phyloP scores from a whole-genome alignment of 345 rosid genomes.

The Clarkia xantiana region DNA sequence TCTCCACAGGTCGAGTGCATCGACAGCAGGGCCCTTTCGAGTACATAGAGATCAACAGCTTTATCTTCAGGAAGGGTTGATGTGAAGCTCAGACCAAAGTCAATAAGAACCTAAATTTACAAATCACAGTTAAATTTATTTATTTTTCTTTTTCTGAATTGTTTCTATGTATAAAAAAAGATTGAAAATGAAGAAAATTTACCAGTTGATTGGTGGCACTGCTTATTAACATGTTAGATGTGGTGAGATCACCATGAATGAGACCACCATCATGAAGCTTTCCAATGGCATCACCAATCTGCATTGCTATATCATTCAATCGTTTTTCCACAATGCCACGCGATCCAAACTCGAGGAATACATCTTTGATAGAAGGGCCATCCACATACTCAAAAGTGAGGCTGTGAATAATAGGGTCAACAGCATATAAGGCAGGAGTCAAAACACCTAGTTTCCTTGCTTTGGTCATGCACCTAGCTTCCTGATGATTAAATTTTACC shows the following conservation, averaged over 20 bases:
- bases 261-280: conserved; percentile 96
- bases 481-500: conserved; percentile 20
- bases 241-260: conserved; percentile 91
- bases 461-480: too few species aligned
- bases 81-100: conserved; percentile 90
- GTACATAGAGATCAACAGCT: conserved; percentile 90
- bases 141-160: neutral
- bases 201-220: conserved; percentile 58
- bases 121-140: neutral
- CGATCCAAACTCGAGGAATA: conserved; percentile 60
- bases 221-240: conserved; percentile 75
- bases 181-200: conserved; percentile 9
- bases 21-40: conserved; percentile 82
- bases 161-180: neutral
- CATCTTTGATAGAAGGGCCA: conserved; percentile 67
- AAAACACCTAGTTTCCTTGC: too few species aligned
- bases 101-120: conserved; percentile 55
- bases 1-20: conserved; percentile 96
- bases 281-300: conserved; percentile 78
- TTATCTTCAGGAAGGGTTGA: conserved; percentile 90
- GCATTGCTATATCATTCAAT: conserved; percentile 52
- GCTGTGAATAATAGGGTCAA: conserved; percentile 18
- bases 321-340: conserved; percentile 55
- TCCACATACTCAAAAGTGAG: conserved; percentile 77
- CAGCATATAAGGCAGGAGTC: too few species aligned